Evolutionary conservation across 768 basidiomycete genomes (phyloP).

Genomic region (Trametes cubensis): DNA sequence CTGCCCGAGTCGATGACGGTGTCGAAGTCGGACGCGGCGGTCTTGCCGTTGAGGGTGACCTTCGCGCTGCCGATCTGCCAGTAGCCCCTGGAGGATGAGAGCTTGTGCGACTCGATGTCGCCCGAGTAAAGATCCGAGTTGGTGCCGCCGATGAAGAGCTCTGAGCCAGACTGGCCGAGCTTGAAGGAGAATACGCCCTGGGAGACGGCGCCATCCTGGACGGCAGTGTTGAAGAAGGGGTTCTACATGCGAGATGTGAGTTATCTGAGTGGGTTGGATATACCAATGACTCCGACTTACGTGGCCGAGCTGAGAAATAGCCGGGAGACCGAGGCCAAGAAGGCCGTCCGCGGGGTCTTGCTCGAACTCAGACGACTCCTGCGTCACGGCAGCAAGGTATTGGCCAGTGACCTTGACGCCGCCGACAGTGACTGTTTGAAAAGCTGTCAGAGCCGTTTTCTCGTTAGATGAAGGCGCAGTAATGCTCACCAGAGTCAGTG

Average conservation of each 20-base stretch:
- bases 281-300: neutral
- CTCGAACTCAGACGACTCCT: slow-evolving; percentile 8
- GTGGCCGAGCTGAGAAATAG: slow-evolving; percentile 21
- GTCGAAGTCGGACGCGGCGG: slow-evolving; percentile 12
- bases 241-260: neutral
- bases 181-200: slow-evolving; percentile 32
- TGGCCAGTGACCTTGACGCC: slow-evolving; percentile 28
- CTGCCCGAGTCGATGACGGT: slow-evolving; percentile 35
- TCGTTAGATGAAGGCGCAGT: neutral
- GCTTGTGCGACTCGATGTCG: slow-evolving; percentile 30
- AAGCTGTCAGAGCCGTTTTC: neutral
- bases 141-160: slow-evolving; percentile 41
- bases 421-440: slow-evolving; percentile 34
- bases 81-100: slow-evolving; percentile 16
- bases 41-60: slow-evolving; percentile 18
- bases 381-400: slow-evolving; percentile 19
- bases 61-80: slow-evolving; percentile 20
- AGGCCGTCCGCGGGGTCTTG: slow-evolving; percentile 24
- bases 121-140: slow-evolving; percentile 38
- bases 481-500: slow-evolving; percentile 31
- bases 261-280: neutral
- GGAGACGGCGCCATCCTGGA: slow-evolving; percentile 16
- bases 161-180: slow-evolving; percentile 25
- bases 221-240: slow-evolving; percentile 28
- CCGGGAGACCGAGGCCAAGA: slow-evolving; percentile 25